Evolutionary conservation across 2,329 filamentous ascomycete genomes (phyloP), one percentile per base, ranked within the genome.

Genomic region (Venturia carpophila): DNA sequence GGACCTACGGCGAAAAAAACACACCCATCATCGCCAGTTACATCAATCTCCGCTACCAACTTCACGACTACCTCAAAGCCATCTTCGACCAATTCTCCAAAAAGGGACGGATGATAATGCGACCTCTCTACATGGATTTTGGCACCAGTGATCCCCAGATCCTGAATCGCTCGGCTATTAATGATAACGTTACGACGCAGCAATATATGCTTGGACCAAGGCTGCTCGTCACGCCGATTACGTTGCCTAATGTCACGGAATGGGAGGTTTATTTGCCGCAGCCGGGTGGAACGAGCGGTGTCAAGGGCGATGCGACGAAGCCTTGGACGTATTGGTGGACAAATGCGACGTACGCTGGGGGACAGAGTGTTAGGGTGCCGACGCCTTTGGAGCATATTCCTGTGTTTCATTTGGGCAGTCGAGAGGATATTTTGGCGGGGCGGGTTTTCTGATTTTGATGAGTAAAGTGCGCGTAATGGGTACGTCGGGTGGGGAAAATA

Each of bases 261-360:
- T 76, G 75, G 74, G 64, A 68, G 3, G 75, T 77, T 0, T 77
- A 77, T 68, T 61, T 77, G 11, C 75, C 75, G 3, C 66, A 69
- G 61, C 71, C 72, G 4, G 52, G 24, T 30, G 49, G 13, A 7
- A 1, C 27, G 13, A 21, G 27, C 9, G 11, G 24, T 47, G 60
- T 55, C 0, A 66, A 67, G 13, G 64, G 55, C 3, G 71, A 72
- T 64, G 66, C 61, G 0, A 70, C 69, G 7, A 70, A 70, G 62
- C 69, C 72, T 9, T 77, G 75, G 75, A 76, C 74, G 27, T 75
- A 76, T 64, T 77, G 75, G 75, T 77, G 75, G 75, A 75, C 74
- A 0, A 77, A 77, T 63, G 64, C 71, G 39, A 76, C 74, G 39
- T 77, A 73, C 70, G 71, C 71, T n/a, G 75, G 75, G 4, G 75